phyloP scores from a whole-genome alignment of 768 basidiomycete genomes.

The Fomitopsis pulvina region DNA sequence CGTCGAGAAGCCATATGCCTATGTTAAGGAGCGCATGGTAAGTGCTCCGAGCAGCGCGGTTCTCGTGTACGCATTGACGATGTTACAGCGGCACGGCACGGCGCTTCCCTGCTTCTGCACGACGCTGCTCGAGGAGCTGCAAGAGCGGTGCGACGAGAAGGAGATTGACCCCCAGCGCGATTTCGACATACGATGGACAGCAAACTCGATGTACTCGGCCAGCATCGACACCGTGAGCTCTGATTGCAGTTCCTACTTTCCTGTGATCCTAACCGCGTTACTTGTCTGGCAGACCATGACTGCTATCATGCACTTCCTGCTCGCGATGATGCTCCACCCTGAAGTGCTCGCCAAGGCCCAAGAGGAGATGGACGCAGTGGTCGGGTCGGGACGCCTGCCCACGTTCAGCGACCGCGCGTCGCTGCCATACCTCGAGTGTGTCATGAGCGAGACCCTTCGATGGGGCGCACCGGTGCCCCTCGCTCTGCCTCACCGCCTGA shows the following conservation, averaged over 20 bases:
- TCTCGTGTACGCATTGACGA: no score
- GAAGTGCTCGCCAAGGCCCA: slow-evolving; percentile 52
- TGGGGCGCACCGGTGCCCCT: slow-evolving; percentile 56
- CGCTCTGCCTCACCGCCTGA: slow-evolving; percentile 62
- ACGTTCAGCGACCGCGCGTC: slow-evolving; percentile 45
- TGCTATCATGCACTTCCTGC: slow-evolving; percentile 50
- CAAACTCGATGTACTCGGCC: slow-evolving; percentile 72
- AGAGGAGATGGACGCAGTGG: slow-evolving; percentile 55
- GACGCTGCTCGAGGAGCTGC: slow-evolving; percentile 45
- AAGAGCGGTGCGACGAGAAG: slow-evolving; percentile 23
- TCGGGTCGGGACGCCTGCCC: slow-evolving; percentile 53
- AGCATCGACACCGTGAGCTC: slow-evolving; percentile 55
- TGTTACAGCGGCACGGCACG: slow-evolving; percentile 32
- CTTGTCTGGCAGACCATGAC: slow-evolving; percentile 42
- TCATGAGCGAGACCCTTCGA: slow-evolving; percentile 49
- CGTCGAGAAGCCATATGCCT: slow-evolving; percentile 56
- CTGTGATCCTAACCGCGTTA: neutral
- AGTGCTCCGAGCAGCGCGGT: slow-evolving; percentile 16
- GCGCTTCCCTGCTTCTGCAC: slow-evolving; percentile 36
- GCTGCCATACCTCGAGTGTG: slow-evolving; percentile 53
- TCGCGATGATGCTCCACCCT: slow-evolving; percentile 61
- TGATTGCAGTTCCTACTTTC: neutral
- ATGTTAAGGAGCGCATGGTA: slow-evolving; percentile 52
- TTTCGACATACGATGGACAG: slow-evolving; percentile 72
- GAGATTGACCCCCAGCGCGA: slow-evolving; percentile 35